Base-by-base conservation (phyloP, 306 rosid genomes). In the Prosopis cineraria region DNA sequence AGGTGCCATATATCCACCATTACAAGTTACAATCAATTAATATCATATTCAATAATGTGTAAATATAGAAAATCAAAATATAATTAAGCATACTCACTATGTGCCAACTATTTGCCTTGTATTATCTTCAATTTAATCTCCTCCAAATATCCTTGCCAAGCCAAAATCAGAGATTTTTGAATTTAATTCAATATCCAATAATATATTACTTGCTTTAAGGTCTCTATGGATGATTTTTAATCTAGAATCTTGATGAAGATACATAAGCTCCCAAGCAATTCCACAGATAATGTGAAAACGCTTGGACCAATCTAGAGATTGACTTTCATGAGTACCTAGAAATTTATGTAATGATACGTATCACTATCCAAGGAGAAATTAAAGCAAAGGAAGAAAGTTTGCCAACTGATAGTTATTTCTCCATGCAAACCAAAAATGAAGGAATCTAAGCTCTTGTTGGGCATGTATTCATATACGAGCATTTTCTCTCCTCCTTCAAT, bases 1-100 rank as follows among this genome's bases (percentile, higher is more conserved):
- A 19, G 31, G 63, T 17, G 75, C 30, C 62, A 70, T 47, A 31
- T 70, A 70, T 20, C 79, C 75, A 7, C 79, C 65, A 20, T 4
- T 65, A 41, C 0, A 2, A 20, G 3, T 0, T 6, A 58, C 0
- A 6, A 9, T 36, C 0, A 70, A 22, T 59, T 6, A 66, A 39
- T 67, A 4, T 20, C 10, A n/a, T 10, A 5, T 24, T 1, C 0
- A 39, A 6, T 67, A 3, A 20, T 39, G 33, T 20, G 33, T 5
- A 39, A 8, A 11, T 4, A 4, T 7, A 67, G n/a, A 37, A 67
- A 37, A 48, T n/a, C 8, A 20, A 10, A 6, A 37, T 20, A 67
- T 12, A 20, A 36, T 0, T 8, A 20, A 16, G 0, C 2, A 45
- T 59, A 70, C 76, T 79, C 43, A 73, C 79, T 53, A 66, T 29